phyloP scores from a whole-genome alignment of 257 asterid species.

The Penstemon newberryi region DNA sequence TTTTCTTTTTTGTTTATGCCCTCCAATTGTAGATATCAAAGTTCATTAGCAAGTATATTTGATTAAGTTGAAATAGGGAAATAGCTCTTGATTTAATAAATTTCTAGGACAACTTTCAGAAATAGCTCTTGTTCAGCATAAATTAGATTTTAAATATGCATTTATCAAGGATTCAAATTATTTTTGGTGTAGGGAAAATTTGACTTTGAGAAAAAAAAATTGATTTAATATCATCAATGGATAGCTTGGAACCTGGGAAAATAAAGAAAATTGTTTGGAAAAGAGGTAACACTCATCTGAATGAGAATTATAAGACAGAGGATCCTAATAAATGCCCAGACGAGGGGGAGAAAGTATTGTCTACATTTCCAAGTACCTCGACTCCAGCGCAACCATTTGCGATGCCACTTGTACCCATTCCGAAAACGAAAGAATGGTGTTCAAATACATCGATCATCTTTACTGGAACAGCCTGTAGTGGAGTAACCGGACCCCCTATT shows the following conservation, averaged over 20 bases:
- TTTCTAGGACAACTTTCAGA: no score
- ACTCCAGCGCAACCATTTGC: slow-evolving; percentile 37
- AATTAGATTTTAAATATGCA: no score
- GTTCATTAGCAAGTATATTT: no score
- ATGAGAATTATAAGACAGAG: slow-evolving; percentile 23
- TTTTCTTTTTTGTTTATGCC: no score
- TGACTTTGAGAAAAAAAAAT: slow-evolving; percentile 4
- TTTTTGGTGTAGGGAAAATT: slow-evolving; percentile 19
- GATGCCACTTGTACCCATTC: slow-evolving; percentile 59
- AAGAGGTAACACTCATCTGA: slow-evolving; percentile 33
- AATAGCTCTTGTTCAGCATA: no score
- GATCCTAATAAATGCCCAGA: slow-evolving; percentile 29
- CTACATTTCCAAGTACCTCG: slow-evolving; percentile 24
- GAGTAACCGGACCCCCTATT: slow-evolving; percentile 61
- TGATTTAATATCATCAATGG: slow-evolving; percentile 38
- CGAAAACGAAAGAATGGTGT: slow-evolving; percentile 43
- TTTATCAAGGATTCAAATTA: no score
- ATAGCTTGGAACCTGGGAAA: slow-evolving; percentile 30
- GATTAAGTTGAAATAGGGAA: no score
- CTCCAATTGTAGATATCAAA: no score
- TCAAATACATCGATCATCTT: slow-evolving; percentile 42
- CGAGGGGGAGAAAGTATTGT: slow-evolving; percentile 28
- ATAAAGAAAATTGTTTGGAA: slow-evolving; percentile 44
- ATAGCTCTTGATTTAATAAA: no score
- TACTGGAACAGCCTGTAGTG: slow-evolving; percentile 64